Evolutionary conservation across 352 stramenopile genomes (phyloP), one percentile per base, ranked within the genome.

Genomic region (Phytopythium sindhum): DNA sequence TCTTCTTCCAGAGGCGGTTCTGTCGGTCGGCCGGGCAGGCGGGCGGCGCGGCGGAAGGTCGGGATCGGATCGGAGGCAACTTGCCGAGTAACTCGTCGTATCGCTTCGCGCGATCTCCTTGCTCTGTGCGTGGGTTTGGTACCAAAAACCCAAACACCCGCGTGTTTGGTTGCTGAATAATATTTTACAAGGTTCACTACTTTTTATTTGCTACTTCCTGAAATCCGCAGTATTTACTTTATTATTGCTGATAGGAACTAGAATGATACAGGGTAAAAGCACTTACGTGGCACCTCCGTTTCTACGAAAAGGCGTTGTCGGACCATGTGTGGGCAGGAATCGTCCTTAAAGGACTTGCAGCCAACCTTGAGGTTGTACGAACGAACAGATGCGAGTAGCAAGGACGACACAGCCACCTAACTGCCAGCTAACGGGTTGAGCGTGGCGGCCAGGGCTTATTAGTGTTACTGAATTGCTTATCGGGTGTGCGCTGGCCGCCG

Each of bases 81-180:
- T 45, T 45, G 39, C 39, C 39, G 39, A 45, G 39, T 45, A 45
- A 45, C 39, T n/a, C 15, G 19, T 45, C 39, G 39, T n/a, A 45
- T n/a, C 14, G 39, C 39, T 45, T 45, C 15, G 14, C 39, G 39
- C 42, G 42, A 50, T 50, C n/a, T 45, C 17, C 21, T 9, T 48
- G 42, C n/a, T 45, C 17, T 9, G 3, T 48, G 42, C 6, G 42
- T 52, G 33, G 7, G 33, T 39, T 39, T 39, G 33, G 6, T 10
- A 11, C 31, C n/a, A 52, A 52, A 52, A 52, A 52, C 45, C 45
- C 45, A 52, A 52, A 52, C 9, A 29, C 45, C 45, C 45, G 17
- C 12, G n/a, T 14, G 47, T n/a, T 10, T 54, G 24, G 47, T 4
- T 21, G 24, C 2, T 1, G 23, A 26, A 48, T 19, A 48, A 48